phyloP scores from a whole-genome alignment of 2,329 filamentous ascomycete species.

The Cylindrodendrum hubeiense region DNA sequence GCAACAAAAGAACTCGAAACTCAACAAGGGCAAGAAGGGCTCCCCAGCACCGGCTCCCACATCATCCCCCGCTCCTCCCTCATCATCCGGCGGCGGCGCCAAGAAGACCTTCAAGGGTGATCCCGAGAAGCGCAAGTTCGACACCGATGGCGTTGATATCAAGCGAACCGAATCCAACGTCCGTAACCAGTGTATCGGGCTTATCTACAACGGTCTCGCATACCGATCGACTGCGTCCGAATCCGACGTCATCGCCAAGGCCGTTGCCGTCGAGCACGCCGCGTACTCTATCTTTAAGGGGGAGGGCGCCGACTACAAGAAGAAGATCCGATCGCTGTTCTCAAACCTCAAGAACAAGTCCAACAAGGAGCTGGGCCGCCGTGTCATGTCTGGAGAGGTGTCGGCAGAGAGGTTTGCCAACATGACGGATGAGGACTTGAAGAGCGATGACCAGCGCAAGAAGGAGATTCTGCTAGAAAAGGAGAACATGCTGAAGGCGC shows the following conservation, averaged over 20 bases:
- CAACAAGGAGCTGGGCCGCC: slow-evolving; percentile 81
- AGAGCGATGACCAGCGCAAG: slow-evolving; percentile 83
- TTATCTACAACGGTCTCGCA: slow-evolving; percentile 92
- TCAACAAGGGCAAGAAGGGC: slow-evolving; percentile 56
- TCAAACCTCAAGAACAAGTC: slow-evolving; percentile 95
- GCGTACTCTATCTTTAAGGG: slow-evolving; percentile 78
- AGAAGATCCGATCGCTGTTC: slow-evolving; percentile 92
- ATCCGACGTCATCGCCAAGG: slow-evolving; percentile 77
- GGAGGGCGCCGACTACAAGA: slow-evolving; percentile 81
- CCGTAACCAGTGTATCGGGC: slow-evolving; percentile 87
- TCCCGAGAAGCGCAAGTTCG: slow-evolving; percentile 84
- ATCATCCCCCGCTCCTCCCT: slow-evolving; percentile 67
- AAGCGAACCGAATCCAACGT: slow-evolving; percentile 79
- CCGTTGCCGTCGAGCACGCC: slow-evolving; percentile 86
- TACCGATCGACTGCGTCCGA: slow-evolving; percentile 78
- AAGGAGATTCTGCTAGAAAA: slow-evolving; percentile 82
- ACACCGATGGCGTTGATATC: slow-evolving; percentile 83
- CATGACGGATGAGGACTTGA: slow-evolving; percentile 93
- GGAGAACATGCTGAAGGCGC: slow-evolving; percentile 97
- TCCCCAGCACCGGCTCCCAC: slow-evolving; percentile 60
- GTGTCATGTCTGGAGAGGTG: slow-evolving; percentile 82
- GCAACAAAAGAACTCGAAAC: slow-evolving; percentile 66
- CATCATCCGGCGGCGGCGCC: slow-evolving; percentile 54
- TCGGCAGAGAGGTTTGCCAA: slow-evolving; percentile 79
- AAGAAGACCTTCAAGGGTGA: slow-evolving; percentile 69